Conservation (phyloP, 2,329 filamentous ascomycete species). For the Fusarium camptoceras region DNA sequence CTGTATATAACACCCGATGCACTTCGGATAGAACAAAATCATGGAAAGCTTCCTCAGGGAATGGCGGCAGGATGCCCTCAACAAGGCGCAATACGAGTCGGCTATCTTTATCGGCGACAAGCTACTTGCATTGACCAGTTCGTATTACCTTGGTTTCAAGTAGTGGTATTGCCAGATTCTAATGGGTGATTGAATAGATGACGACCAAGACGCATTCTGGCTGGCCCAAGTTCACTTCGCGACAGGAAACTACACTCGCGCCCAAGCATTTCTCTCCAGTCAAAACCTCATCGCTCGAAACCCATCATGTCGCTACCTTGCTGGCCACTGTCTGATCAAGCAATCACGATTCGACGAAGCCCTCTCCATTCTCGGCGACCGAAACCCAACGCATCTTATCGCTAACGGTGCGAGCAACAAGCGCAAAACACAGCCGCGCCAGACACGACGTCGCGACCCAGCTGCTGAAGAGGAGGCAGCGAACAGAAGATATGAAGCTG, state of each 20-base stretch:
- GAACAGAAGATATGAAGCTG: conserved; percentile 89
- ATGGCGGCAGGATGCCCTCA: conserved; percentile 95
- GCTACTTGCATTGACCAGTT: conserved; percentile 91
- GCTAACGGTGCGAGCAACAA: conserved; percentile 61
- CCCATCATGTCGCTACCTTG: conserved; percentile 90
- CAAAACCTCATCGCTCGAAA: conserved; percentile 85
- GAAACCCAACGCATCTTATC: conserved; percentile 91
- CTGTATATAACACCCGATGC: conserved; percentile 1
- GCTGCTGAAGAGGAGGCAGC: conserved; percentile 73
- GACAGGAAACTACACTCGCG: conserved; percentile 93
- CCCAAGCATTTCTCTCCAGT: conserved; percentile 85
- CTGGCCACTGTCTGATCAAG: conserved; percentile 93
- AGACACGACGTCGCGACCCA: conserved; percentile 49
- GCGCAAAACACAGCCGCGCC: conserved; percentile 53
- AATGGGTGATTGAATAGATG: conserved; percentile 66
- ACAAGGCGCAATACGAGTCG: conserved; percentile 95
- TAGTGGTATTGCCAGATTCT: conserved; percentile 1
- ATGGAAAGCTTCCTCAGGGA: conserved; percentile 96
- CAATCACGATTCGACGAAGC: conserved; percentile 92
- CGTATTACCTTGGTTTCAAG: conserved; percentile 46
- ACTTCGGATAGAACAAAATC: conserved; percentile 3
- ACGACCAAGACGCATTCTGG: conserved; percentile 95
- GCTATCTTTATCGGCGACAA: conserved; percentile 99
- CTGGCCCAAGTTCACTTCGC: conserved; percentile 98
- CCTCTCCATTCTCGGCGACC: conserved; percentile 85